A percentile compares a stretch with the other conserved stretches of the same genome.
phyloP scores from a whole-genome alignment of 129 eudicot species.

The Tanacetum coccineum region DNA sequence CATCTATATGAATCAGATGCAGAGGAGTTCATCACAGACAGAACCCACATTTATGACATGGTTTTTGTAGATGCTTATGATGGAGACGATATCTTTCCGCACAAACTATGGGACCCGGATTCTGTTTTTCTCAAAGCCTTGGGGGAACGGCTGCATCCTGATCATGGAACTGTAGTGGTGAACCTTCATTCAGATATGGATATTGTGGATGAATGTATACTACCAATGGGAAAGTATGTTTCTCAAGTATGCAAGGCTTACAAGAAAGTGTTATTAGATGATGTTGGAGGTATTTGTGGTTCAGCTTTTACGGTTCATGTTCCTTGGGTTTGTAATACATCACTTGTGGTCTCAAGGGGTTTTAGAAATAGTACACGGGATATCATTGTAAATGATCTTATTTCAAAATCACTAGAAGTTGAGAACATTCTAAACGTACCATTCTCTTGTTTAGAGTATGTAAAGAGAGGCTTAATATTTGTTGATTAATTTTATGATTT shows the following conservation, averaged over 20 bases:
- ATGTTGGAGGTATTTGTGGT: conserved; percentile 31
- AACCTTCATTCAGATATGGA: conserved; percentile 79
- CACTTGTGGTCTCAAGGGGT: conserved; percentile 78
- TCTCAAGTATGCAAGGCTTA: conserved; percentile 57
- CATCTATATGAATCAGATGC: conserved; percentile 68
- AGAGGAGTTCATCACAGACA: conserved; percentile 54
- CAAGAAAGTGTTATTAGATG: conserved; percentile 55
- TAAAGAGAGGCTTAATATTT: conserved; percentile 52
- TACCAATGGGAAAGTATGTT: conserved; percentile 69
- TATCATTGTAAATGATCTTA: conserved; percentile 43
- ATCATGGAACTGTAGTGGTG: conserved; percentile 89
- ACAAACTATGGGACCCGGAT: conserved; percentile 77
- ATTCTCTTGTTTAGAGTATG: conserved; percentile 65
- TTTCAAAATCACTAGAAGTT: conserved; percentile 45
- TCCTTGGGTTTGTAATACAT: conserved; percentile 82
- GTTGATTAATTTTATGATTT: conserved; percentile 33
- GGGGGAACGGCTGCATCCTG: conserved; percentile 59
- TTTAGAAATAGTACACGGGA: conserved; percentile 33
- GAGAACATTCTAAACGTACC: conserved; percentile 47
- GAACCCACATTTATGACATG: conserved; percentile 50
- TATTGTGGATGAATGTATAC: conserved; percentile 29
- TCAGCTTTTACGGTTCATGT: conserved; percentile 52
- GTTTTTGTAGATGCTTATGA: conserved; percentile 89
- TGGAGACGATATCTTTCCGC: conserved; percentile 77
- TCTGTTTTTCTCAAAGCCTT: conserved; percentile 64